A percentile compares a stretch with the other conserved stretches of the same genome.
These are phyloP conservation scores for Tulasnella calospora DNA, from an alignment of 768 basidiomycete genomes.

Conservation along the genomic window DNA sequence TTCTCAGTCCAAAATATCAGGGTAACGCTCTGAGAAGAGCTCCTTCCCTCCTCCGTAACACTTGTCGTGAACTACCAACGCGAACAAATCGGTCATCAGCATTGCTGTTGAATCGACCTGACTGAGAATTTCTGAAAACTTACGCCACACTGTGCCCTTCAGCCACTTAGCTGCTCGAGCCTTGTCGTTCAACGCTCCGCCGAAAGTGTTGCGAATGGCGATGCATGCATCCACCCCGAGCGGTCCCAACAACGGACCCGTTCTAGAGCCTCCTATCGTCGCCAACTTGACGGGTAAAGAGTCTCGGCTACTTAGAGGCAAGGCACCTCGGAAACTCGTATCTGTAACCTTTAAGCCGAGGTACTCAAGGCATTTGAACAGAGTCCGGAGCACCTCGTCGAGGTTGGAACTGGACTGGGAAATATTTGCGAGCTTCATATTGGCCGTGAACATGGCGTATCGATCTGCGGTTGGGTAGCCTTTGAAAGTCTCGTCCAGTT, in stretches of 20 bases:
- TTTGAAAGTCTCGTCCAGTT: slow-evolving; percentile 2
- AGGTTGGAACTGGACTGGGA: neutral
- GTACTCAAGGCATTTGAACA: neutral
- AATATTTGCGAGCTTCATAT: neutral
- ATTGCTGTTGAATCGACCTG: too few species aligned
- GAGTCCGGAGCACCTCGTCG: neutral
- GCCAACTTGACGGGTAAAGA: neutral
- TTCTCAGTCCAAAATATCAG: neutral
- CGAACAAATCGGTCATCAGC: too few species aligned
- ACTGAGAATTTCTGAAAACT: too few species aligned
- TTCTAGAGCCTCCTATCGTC: neutral
- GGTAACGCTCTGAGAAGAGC: neutral
- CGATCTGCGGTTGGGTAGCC: neutral
- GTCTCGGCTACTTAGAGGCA: neutral
- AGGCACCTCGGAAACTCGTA: neutral
- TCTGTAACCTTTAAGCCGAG: neutral
- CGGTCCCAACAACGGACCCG: neutral
- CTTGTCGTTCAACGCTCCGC: neutral
- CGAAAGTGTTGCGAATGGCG: neutral
- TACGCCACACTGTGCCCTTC: slow-evolving; percentile 2
- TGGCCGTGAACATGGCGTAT: neutral
- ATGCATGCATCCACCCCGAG: neutral
- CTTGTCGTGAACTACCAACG: slow-evolving; percentile 1
- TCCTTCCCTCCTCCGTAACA: neutral
- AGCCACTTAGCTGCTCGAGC: slow-evolving; percentile 5